Evolutionary conservation across 148 eudicot genomes (phyloP).

Genomic region (Pouteria glomerata): DNA sequence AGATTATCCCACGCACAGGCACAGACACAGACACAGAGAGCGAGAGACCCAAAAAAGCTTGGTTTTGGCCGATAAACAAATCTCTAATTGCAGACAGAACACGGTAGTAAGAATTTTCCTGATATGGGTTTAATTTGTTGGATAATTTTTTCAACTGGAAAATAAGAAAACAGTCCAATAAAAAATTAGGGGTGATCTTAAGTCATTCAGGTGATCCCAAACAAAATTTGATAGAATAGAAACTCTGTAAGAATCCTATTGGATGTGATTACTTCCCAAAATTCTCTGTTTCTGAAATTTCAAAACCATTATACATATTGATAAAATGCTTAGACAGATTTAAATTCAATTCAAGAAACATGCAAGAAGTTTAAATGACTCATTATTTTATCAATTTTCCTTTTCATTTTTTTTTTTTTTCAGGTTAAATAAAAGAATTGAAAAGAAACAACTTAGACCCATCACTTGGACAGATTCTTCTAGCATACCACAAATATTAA

Average conservation of each 20-base stretch:
- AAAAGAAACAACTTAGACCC: not conserved
- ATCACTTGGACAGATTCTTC: not conserved
- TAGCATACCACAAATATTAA: not conserved
- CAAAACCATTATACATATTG: not conserved
- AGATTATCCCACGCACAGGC: not conserved
- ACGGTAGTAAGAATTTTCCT: not conserved
- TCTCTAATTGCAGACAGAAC: not conserved
- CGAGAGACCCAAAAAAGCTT: too few relatives aligned
- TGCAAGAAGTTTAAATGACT: not conserved
- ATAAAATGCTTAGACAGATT: not conserved
- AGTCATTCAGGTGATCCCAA: not conserved
- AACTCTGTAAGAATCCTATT: not conserved
- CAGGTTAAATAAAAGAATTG: too few relatives aligned
- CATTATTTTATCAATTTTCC: not conserved
- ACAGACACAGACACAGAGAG: too few relatives aligned
- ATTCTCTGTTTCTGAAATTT: not conserved
- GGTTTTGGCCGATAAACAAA: not conserved
- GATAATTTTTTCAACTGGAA: not conserved
- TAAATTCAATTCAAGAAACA: not conserved
- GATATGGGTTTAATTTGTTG: not conserved
- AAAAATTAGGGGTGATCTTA: not conserved
- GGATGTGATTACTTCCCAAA: not conserved
- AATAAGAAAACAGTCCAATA: not conserved
- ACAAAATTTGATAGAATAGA: not conserved
- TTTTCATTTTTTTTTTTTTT: too few relatives aligned